Base-by-base conservation (phyloP, 257 asterid species). In the Cynanchum wilfordii region DNA sequence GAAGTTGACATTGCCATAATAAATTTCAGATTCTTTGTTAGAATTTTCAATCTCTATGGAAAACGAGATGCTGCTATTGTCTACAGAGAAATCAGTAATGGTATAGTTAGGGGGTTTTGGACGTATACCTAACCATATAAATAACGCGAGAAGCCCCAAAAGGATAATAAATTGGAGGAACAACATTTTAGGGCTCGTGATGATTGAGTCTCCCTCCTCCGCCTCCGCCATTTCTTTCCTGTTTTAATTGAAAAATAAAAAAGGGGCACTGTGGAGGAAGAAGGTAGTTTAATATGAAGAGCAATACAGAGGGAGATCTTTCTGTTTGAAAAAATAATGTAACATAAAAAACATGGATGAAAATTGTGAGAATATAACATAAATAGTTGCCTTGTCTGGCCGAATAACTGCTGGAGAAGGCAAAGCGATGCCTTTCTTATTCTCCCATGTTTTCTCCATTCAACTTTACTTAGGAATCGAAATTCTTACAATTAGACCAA, bases 111-210 rank as follows among this genome's bases (percentile, higher is more conserved):
- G 76, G 76, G 29, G 30, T 52, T 76, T 63, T 0, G 80, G 80
- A 8, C 76, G 76, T 15, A 76, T 76, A 16, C 76, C 54, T 76
- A 70, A 13, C 72, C 76, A 70, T 29, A 76, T 70, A 60, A 76
- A 70, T 60, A 76, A 42, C 40, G 2, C 60, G 2, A 70, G 72
- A 30, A 70, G 68, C 36, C 76, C 80, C 36, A 45, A 15, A 20
- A 70, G 71, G 71, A 62, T 3, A 12, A 70, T 33, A 29, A 76
- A 20, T 5, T 36, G 40, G 47, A 51, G 22, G 30, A 70, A 1
- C 75, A 75, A 63, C 13, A 70, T 47, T 64, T 29, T 64, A 27
- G n/a, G 54, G 75, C 59, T 63, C 55, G 36, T 15, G 67, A 1
- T 5, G n/a, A 2, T 2, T 19, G 29, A 5, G 3, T 5, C 25